Base-by-base conservation (phyloP, 225 moss, liverwort and hornwort genomes). In the Straminergon stramineum region DNA sequence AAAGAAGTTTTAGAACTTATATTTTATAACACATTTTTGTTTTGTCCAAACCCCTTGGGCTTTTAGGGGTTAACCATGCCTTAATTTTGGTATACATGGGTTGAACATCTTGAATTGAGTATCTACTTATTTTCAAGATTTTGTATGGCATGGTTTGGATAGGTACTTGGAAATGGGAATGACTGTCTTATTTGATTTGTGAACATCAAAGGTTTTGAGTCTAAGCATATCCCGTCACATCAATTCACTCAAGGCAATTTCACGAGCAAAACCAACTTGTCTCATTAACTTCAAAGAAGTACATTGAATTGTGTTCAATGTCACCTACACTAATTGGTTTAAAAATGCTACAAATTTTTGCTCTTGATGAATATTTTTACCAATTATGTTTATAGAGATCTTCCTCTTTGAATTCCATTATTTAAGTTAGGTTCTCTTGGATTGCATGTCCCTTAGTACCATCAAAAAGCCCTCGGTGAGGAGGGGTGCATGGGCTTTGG, bases 241-340 rank as follows among this genome's bases (percentile, higher is more conserved):
- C 1, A 2, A 75, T 51, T 17, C 2, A 48, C 4, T 4, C 1
- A 75, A 75, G 4, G 7, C 18, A 51, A 7, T 19, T 22, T 7
- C 5, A 10, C 11, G 4, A 19, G 4, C 4, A 17, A 6, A 30
- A 9, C 4, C 3, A 0, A 45, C 18, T 48, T 31, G 17, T 30
- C 17, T 74, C 48, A 11, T 51, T 75, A 32, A 51, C 20, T 32
- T 30, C 51, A 31, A 48, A 17, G 2, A 45, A 31, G 28, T 45
- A 28, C 10, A 74, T 3, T 3, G 43, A 15, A 14, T 73, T 43
- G 16, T 43, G 9, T 41, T 73, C 27, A 41, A 9, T 43, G 16
- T 39, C 15, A 15, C 5, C 2, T 39, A 39, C 9, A 39, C 4
- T 27, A 67, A 11, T 35, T 13, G 69, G 7, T 69, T n/a, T 69